phyloP scores from a whole-genome alignment of 2,329 filamentous ascomycete genomes.

The Cytospora leucostoma region DNA sequence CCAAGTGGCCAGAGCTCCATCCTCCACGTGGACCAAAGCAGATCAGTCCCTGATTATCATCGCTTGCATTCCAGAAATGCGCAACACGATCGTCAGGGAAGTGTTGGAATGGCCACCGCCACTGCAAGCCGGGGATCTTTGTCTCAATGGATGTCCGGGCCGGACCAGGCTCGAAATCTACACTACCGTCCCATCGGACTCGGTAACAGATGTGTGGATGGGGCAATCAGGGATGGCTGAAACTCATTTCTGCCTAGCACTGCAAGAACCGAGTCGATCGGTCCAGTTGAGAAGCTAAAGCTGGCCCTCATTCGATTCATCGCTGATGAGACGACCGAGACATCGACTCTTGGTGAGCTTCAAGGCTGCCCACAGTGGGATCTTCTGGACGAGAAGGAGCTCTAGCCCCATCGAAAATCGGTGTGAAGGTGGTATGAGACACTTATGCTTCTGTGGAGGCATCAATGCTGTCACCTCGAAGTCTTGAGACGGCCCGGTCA shows the following conservation, averaged over 20 bases:
- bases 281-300: background rate
- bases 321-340: background rate
- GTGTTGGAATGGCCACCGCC: background rate
- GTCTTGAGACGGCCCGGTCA: background rate
- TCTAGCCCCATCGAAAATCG: background rate
- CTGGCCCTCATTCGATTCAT: background rate
- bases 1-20: background rate
- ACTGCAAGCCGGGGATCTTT: conserved; percentile 1
- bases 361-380: background rate
- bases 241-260: background rate
- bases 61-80: background rate
- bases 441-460: background rate
- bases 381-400: background rate
- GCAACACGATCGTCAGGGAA: background rate
- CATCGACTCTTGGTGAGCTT: background rate
- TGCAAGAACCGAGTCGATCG: background rate
- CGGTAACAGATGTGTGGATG: background rate
- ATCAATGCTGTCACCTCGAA: background rate
- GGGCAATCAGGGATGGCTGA: background rate
- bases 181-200: background rate
- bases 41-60: background rate
- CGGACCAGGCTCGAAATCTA: background rate
- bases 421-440: background rate
- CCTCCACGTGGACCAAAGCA: background rate
- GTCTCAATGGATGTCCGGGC: background rate